Percentiles rank a stretch among this genome's conserved stretches.
These are phyloP conservation scores for Candolleomyces eurysporus DNA, from an alignment of 768 basidiomycete species.

Conservation along the genomic window DNA sequence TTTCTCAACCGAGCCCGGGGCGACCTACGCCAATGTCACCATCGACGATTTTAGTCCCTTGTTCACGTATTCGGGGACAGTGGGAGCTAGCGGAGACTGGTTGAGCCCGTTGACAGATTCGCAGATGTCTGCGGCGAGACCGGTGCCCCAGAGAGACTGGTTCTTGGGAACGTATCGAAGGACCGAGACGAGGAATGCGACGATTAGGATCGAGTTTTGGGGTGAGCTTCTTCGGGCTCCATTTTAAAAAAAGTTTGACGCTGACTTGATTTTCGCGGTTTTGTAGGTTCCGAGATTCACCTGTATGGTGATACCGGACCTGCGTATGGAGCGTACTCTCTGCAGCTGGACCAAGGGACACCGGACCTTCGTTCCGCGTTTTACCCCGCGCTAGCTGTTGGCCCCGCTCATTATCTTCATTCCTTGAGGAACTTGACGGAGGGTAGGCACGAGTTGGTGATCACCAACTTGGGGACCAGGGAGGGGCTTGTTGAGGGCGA, in stretches of 20 bases:
- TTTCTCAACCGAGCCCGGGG: conserved; percentile 5
- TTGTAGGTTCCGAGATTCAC: conserved; percentile 4
- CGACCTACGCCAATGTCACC: conserved; percentile 7
- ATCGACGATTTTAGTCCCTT: conserved; percentile 14
- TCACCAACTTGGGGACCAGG: conserved; percentile 6
- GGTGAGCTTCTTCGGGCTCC: not conserved
- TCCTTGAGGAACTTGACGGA: conserved; percentile 4
- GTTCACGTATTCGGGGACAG: not conserved
- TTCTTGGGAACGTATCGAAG: conserved; percentile 6
- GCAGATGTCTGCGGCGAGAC: not conserved
- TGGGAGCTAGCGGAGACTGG: conserved; percentile 5
- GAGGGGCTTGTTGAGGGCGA: conserved; percentile 5
- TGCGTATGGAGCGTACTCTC: conserved; percentile 5
- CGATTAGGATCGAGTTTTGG: conserved; percentile 4
- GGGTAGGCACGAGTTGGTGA: conserved; percentile 1
- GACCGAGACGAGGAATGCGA: conserved; percentile 3
- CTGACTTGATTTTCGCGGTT: too few relatives aligned
- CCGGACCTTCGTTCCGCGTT: not conserved
- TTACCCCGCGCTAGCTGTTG: not conserved
- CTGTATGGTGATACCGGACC: conserved; percentile 10
- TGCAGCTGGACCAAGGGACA: conserved; percentile 1
- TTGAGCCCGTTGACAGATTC: conserved; percentile 1
- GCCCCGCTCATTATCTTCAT: not conserved
- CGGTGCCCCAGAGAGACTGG: not conserved
- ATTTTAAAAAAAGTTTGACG: not conserved